Evolutionary conservation across 2,329 filamentous ascomycete species (phyloP).

Genomic region (Fusarium nygamai): DNA sequence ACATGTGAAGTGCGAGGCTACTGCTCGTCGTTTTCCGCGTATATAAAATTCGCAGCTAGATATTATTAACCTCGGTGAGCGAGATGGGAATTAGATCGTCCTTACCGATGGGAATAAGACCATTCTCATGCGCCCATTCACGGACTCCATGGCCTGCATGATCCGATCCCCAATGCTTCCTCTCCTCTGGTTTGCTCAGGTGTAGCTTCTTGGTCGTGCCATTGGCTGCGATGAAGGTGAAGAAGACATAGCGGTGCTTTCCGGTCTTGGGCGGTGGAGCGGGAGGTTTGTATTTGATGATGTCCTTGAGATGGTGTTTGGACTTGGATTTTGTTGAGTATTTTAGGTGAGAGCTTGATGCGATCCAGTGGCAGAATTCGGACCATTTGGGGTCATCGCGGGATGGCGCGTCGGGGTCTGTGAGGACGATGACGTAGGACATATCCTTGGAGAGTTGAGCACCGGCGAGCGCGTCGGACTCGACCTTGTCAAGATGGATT

Average conservation of each 20-base stretch:
- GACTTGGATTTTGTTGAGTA: background rate
- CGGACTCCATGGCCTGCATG: constrained; percentile 26
- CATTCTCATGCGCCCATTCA: constrained; percentile 33
- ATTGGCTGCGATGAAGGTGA: constrained; percentile 30
- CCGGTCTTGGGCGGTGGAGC: constrained; percentile 32
- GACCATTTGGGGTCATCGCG: constrained; percentile 37
- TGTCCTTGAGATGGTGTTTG: background rate
- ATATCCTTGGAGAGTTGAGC: background rate
- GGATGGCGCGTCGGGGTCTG: constrained; percentile 36
- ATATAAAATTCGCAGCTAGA: constrained; percentile 38
- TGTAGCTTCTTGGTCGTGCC: constrained; percentile 29
- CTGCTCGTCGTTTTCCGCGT: constrained; percentile 35
- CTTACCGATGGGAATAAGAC: constrained; percentile 35
- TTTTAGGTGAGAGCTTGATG: background rate
- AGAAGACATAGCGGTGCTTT: constrained; percentile 38
- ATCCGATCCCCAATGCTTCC: constrained; percentile 34
- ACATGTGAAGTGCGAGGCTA: background rate
- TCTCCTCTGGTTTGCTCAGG: constrained; percentile 17
- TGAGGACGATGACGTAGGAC: constrained; percentile 24
- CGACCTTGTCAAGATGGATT: background rate
- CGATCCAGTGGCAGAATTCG: constrained; percentile 39
- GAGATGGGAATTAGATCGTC: background rate
- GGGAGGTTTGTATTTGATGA: constrained; percentile 33
- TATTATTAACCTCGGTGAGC: background rate
- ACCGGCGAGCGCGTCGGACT: background rate